Evolutionary conservation across 2,329 filamentous ascomycete species (phyloP).

Genomic region (Colletotrichum sp.): DNA sequence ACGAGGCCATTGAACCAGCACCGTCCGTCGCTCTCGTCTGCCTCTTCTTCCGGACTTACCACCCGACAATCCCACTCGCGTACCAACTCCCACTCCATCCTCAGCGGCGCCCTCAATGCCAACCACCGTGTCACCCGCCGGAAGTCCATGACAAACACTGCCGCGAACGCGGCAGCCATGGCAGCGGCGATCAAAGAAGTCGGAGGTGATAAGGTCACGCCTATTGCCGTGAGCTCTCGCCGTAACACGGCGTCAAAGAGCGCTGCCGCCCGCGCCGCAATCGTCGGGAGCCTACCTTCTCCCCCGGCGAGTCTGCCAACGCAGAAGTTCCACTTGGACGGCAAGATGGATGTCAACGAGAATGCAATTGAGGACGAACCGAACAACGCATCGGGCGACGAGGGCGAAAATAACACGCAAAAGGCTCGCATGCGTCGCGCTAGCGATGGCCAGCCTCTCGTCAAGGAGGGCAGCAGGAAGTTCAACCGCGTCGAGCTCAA

Average conservation of each 20-base stretch:
- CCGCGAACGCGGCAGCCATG: slow-evolving; percentile 75
- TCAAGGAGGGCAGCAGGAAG: slow-evolving; percentile 84
- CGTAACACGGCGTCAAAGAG: slow-evolving; percentile 74
- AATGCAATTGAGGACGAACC: slow-evolving; percentile 74
- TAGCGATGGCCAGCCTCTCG: slow-evolving; percentile 85
- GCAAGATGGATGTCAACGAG: slow-evolving; percentile 56
- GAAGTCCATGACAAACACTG: slow-evolving; percentile 86
- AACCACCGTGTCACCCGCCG: slow-evolving; percentile 87
- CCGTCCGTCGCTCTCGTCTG: slow-evolving; percentile 63
- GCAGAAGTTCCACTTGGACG: slow-evolving; percentile 54
- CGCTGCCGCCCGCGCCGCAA: slow-evolving; percentile 55
- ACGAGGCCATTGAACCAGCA: slow-evolving; percentile 71
- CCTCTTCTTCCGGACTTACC: slow-evolving; percentile 61
- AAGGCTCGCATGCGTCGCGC: slow-evolving; percentile 63
- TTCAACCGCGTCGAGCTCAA: slow-evolving; percentile 83
- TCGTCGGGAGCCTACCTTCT: slow-evolving; percentile 63
- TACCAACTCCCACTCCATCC: slow-evolving; percentile 81
- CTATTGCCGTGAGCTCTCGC: slow-evolving; percentile 61
- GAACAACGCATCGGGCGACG: slow-evolving; percentile 60
- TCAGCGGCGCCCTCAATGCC: slow-evolving; percentile 76
- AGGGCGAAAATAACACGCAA: slow-evolving; percentile 50
- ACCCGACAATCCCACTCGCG: slow-evolving; percentile 70
- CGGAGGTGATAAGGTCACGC: slow-evolving; percentile 62
- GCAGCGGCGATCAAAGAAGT: slow-evolving; percentile 72
- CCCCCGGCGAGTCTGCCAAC: slow-evolving; percentile 72